Evolutionary conservation across 2,329 filamentous ascomycete species (phyloP).

Genomic region (Hypoxylon sp.): DNA sequence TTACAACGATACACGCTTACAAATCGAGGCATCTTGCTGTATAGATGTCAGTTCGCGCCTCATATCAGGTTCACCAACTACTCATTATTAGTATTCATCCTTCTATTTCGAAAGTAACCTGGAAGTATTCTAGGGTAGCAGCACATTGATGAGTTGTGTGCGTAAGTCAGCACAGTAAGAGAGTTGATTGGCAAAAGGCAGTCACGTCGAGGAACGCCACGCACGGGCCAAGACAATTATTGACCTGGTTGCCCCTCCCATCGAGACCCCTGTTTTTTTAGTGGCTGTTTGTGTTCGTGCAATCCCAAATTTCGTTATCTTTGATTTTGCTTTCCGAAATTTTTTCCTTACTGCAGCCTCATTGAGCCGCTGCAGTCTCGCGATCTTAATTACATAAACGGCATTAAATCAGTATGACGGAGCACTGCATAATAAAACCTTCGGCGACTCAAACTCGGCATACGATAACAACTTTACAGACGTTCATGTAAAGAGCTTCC

Average conservation of each 20-base stretch:
- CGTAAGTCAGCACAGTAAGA: conserved; percentile 1
- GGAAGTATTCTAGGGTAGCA: background rate
- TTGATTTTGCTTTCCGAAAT: conserved; percentile 15
- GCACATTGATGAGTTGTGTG: background rate
- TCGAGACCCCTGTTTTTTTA: conserved; percentile 38
- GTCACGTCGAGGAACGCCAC: background rate
- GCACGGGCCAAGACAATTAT: conserved; percentile 16
- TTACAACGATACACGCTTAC: background rate
- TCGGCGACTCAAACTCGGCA: conserved; percentile 29
- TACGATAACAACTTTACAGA: conserved; percentile 13
- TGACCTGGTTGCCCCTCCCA: conserved; percentile 25
- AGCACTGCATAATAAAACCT: conserved; percentile 34
- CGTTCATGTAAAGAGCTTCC: conserved; percentile 15
- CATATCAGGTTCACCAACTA: background rate
- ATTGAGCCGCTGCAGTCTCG: conserved; percentile 14
- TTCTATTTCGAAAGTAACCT: no score
- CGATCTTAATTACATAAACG: conserved; percentile 14
- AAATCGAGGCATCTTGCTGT: background rate
- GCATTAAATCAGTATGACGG: conserved; percentile 43
- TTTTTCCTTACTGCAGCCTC: conserved; percentile 26
- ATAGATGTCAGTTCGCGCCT: background rate
- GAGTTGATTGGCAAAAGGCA: conserved; percentile 4
- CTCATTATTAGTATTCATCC: background rate
- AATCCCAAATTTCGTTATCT: conserved; percentile 32
- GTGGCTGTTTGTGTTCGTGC: conserved; percentile 11